phyloP scores from a whole-genome alignment of 441 rosid genomes.

The Heliophila coronopifolia region DNA sequence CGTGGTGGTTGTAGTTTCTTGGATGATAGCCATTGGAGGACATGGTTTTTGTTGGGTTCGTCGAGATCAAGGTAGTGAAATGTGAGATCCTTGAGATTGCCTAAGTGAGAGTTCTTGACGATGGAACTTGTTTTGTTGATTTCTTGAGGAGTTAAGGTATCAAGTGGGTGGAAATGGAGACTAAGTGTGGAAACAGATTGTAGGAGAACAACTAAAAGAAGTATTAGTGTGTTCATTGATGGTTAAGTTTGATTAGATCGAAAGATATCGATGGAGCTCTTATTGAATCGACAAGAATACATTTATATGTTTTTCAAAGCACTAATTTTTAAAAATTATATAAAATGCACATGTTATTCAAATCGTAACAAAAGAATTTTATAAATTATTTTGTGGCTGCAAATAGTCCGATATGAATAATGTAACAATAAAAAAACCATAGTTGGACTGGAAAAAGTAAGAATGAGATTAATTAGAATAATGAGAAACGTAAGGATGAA shows the following conservation, averaged over 20 bases:
- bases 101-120: slow-evolving; percentile 38
- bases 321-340: too few relatives aligned
- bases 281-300: slow-evolving; percentile 8
- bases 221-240: slow-evolving; percentile 33
- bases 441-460: too few relatives aligned
- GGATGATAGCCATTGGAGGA: slow-evolving; percentile 43
- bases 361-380: too few relatives aligned
- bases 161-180: slow-evolving; percentile 51
- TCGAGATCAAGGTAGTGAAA: slow-evolving; percentile 67
- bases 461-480: neutral
- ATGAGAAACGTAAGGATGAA: slow-evolving; percentile 23
- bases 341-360: too few relatives aligned
- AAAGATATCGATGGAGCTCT: slow-evolving; percentile 9
- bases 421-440: too few relatives aligned
- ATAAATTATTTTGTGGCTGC: too few relatives aligned
- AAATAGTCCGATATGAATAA: too few relatives aligned
- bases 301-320: too few relatives aligned
- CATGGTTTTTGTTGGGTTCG: slow-evolving; percentile 56
- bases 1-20: slow-evolving; percentile 22
- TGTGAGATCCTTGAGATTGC: slow-evolving; percentile 42
- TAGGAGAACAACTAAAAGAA: slow-evolving; percentile 30
- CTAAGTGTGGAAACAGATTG: slow-evolving; percentile 22
- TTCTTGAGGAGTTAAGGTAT: slow-evolving; percentile 51
- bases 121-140: slow-evolving; percentile 41
- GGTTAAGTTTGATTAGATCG: neutral